Base-by-base conservation (phyloP, 2,329 filamentous ascomycete species). In the Talaromyces sp. region DNA sequence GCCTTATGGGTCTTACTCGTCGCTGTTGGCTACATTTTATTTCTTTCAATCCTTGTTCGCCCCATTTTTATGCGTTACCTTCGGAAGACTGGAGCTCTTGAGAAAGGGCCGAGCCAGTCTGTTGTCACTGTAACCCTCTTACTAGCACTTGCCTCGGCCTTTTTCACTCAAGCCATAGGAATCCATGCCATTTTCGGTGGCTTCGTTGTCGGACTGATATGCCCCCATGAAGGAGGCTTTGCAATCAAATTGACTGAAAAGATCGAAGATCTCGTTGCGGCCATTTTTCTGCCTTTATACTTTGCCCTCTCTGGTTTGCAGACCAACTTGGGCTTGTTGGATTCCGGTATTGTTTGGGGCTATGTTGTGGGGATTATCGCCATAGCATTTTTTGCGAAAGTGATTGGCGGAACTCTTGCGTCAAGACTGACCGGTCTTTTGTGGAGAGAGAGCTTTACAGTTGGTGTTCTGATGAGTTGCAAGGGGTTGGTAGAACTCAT, bases 401-500 rank as follows among this genome's bases (percentile, higher is more conserved):
- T 97, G 56, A 79, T 88, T 12, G 93, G 92, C 48, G 92, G 91
- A 19, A 87, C 91, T 0, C 61, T 95, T 1, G 91, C 92, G 8
- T 92, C 93, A 0, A 84, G 86, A 38, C 70, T 85, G 3, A 90
- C 86, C 67, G 91, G 89, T 27, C 80, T 97, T 56, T 83, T 95
- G 1, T 97, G 93, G 93, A 85, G 92, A 61, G 93, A 97, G 73
- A 92, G 89, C 60, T 84, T 95, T 32, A 86, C 91, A 1, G 94
- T 97, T 65, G 93, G 93, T 14, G 86, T 88, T 17, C 77, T 97
- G 68, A 97, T 97, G 93, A 96, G 91, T 75, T 97, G 93, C 75
- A 97, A 97, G 74, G 93, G 93, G 68, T 81, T 97, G 10, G 92
- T 97, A 0, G 92, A 97, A 73, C 79, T 97, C 57, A 97, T 97